phyloP scores from a whole-genome alignment of 2,329 filamentous ascomycete genomes.

The Xylaria sp. region DNA sequence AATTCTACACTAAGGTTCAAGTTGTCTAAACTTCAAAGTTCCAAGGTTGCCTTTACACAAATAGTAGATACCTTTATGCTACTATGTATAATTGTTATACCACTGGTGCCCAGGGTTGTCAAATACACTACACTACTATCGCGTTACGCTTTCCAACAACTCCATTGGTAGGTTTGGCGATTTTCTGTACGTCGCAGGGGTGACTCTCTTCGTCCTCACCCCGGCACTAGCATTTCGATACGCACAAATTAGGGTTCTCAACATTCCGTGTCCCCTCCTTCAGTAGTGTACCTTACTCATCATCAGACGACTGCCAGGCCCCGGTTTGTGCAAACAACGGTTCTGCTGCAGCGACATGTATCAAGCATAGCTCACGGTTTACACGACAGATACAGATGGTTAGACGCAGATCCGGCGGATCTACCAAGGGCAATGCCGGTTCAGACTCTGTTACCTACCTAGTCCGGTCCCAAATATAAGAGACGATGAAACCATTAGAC shows the following conservation, averaged over 20 bases:
- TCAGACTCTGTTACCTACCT: conserved; percentile 8
- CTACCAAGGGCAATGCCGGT: conserved; percentile 25
- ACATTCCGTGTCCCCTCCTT: conserved; percentile 29
- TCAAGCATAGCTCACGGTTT: background rate
- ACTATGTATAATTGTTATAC: background rate
- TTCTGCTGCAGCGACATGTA: conserved; percentile 3
- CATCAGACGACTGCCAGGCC: conserved; percentile 9
- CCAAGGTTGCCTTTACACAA: background rate
- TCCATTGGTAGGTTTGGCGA: conserved; percentile 8
- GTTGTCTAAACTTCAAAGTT: background rate
- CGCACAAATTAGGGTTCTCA: conserved; percentile 30
- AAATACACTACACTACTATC: background rate
- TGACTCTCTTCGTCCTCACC: conserved; percentile 19
- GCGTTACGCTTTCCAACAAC: conserved; percentile 16
- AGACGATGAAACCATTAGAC: conserved; percentile 25
- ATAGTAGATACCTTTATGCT: background rate
- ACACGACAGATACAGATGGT: conserved; percentile 24
- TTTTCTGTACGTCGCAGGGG: background rate
- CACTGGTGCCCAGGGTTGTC: background rate
- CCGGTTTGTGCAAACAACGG: conserved; percentile 2
- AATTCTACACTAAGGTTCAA: background rate
- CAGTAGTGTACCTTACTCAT: background rate
- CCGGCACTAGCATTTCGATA: background rate
- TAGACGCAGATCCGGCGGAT: conserved; percentile 23
- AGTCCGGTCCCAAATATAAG: background rate